These are phyloP conservation scores for Boletus sensibilis DNA, from an alignment of 768 basidiomycete species.

Conservation along the genomic window DNA sequence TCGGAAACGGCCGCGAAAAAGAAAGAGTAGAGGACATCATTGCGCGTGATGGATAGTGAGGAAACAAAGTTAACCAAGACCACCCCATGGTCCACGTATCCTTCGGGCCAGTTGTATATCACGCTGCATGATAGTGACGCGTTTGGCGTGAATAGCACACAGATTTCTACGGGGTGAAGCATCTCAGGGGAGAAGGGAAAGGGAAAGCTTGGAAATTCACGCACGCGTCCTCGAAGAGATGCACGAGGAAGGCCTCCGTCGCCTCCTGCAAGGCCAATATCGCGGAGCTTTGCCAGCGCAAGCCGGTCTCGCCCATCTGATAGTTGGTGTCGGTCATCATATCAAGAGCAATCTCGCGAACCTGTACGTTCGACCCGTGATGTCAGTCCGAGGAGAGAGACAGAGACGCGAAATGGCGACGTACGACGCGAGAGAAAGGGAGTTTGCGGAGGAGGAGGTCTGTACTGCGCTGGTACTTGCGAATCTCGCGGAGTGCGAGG, in stretches of 20 bases:
- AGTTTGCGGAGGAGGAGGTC: constrained; percentile 85
- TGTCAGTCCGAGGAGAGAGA: not conserved
- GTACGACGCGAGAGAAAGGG: constrained; percentile 88
- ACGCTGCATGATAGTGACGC: constrained; percentile 96
- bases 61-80: constrained; percentile 47
- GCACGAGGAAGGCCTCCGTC: constrained; percentile 91
- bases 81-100: constrained; percentile 89
- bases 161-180: constrained; percentile 62
- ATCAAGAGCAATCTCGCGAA: constrained; percentile 91
- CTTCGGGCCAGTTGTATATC: constrained; percentile 96
- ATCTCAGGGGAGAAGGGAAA: not conserved
- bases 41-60: not conserved
- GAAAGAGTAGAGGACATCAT: not conserved
- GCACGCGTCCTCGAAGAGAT: constrained; percentile 97
- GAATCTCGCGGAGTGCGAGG: constrained; percentile 85
- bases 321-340: constrained; percentile 77
- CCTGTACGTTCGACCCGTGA: constrained; percentile 46
- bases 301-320: constrained; percentile 52
- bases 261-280: constrained; percentile 95
- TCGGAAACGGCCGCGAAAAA: not conserved
- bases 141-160: constrained; percentile 96
- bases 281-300: constrained; percentile 96
- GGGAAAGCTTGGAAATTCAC: constrained; percentile 36
- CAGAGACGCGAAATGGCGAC: constrained; percentile 30
- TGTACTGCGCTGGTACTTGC: constrained; percentile 92